Evolutionary conservation across 2,329 filamentous ascomycete species (phyloP).

Genomic region (Exophiala calicioides): DNA sequence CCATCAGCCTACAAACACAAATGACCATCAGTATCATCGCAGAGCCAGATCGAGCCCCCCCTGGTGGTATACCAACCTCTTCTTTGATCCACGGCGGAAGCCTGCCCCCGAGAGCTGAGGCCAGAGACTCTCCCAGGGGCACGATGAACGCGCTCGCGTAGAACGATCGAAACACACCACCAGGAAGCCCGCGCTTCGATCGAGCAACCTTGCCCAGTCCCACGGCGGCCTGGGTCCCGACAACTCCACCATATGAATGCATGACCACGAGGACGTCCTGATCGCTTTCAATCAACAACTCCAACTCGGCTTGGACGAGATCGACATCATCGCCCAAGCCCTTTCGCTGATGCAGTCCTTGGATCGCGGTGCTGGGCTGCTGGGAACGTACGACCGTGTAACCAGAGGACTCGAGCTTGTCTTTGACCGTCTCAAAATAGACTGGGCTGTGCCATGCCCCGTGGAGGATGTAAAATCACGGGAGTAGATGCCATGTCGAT

Average conservation of each 20-base stretch:
- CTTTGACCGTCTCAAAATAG: slow-evolving; percentile 26
- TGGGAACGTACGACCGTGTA: slow-evolving; percentile 12
- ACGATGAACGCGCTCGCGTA: slow-evolving; percentile 40
- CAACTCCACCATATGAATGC: slow-evolving; percentile 40
- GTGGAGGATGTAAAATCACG: slow-evolving; percentile 39
- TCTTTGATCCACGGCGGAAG: slow-evolving; percentile 15
- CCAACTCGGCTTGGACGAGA: slow-evolving; percentile 7
- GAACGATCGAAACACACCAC: slow-evolving; percentile 35
- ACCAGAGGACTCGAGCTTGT: slow-evolving; percentile 3
- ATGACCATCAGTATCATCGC: neutral
- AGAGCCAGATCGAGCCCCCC: neutral
- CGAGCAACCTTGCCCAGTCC: slow-evolving; percentile 34
- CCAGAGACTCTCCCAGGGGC: slow-evolving; percentile 21
- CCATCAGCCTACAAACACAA: slow-evolving; percentile 10
- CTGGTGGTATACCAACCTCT: slow-evolving; percentile 8
- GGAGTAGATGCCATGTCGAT: slow-evolving; percentile 32
- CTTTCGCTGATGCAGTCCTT: neutral
- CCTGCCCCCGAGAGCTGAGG: slow-evolving; percentile 10
- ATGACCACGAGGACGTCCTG: slow-evolving; percentile 35
- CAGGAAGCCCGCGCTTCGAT: slow-evolving; percentile 28
- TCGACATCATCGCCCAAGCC: slow-evolving; percentile 16
- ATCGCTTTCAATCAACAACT: slow-evolving; percentile 34
- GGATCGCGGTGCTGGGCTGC: slow-evolving; percentile 8
- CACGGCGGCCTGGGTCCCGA: slow-evolving; percentile 35
- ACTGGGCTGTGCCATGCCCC: slow-evolving; percentile 41